These are phyloP conservation scores for Venustampulla echinocandica DNA, from an alignment of 495 filamentous ascomycete genomes.

Conservation along the genomic window DNA sequence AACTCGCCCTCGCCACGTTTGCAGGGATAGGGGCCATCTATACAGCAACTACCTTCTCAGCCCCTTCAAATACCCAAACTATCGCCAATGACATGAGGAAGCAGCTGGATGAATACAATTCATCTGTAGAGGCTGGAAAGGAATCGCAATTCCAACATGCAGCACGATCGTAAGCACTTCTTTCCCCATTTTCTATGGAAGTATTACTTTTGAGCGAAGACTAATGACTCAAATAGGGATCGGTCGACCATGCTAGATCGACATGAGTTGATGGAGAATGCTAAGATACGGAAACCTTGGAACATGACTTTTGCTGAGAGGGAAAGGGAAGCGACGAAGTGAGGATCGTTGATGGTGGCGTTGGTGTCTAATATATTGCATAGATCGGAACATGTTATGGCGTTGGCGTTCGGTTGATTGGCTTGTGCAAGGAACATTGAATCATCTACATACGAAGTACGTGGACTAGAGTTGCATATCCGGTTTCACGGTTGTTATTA, in stretches of 20 bases:
- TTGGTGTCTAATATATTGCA: not conserved
- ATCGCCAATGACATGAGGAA: constrained; percentile 5
- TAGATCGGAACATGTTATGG: not conserved
- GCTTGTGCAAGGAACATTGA: too few relatives aligned
- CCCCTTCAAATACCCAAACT: constrained; percentile 2
- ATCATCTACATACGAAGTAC: too few relatives aligned
- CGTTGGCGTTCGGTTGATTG: not conserved
- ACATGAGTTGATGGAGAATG: constrained; percentile 4
- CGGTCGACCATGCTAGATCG: constrained; percentile 10
- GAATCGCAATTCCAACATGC: not conserved
- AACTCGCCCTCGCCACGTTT: not conserved
- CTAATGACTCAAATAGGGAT: not conserved
- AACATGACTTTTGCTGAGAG: constrained; percentile 9
- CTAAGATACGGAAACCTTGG: constrained; percentile 11
- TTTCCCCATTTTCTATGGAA: too few relatives aligned
- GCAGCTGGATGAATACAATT: constrained; percentile 7
- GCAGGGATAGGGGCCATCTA: not conserved
- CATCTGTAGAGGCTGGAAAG: too few relatives aligned
- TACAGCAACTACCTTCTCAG: not conserved
- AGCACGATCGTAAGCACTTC: constrained; percentile 3
- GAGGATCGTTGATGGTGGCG: not conserved
- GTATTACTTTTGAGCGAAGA: not conserved
- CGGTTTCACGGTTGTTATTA: too few relatives aligned
- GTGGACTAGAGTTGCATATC: too few relatives aligned
- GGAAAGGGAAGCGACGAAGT: not conserved